Evolutionary conservation across 2,329 filamentous ascomycete species (phyloP).

Genomic region (Monosporascus sp.): DNA sequence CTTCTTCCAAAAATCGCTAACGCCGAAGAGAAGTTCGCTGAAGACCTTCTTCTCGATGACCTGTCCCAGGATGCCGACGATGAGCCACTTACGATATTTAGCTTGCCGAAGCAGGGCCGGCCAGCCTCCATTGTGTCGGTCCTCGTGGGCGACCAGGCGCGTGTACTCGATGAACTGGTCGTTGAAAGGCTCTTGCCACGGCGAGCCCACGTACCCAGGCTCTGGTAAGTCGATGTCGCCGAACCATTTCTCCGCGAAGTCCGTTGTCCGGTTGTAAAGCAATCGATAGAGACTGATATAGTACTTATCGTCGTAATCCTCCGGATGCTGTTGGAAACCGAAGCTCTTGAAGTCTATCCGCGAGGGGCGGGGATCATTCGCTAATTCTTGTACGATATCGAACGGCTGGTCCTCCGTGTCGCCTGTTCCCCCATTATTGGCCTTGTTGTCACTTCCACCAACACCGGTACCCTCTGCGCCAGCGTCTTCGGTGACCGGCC

Average conservation of each 20-base stretch:
- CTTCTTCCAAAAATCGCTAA: conserved; percentile 13
- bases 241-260: conserved; percentile 24
- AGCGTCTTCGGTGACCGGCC: too few species aligned
- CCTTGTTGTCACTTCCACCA: background rate
- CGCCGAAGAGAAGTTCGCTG: conserved; percentile 35
- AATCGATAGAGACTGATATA: conserved; percentile 18
- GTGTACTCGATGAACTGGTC: conserved; percentile 31
- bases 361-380: conserved; percentile 12
- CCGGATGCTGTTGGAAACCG: conserved; percentile 10
- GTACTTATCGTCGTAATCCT: conserved; percentile 19
- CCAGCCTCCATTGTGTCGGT: conserved; percentile 29
- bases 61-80: conserved; percentile 31
- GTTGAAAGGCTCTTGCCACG: conserved; percentile 22
- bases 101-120: conserved; percentile 25
- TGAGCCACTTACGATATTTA: conserved; percentile 27
- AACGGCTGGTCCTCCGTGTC: background rate
- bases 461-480: background rate
- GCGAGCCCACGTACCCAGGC: conserved; percentile 3
- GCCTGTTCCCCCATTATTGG: background rate
- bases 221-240: conserved; percentile 15
- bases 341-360: conserved; percentile 17
- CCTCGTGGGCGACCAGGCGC: conserved; percentile 28
- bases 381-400: conserved; percentile 1
- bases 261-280: conserved; percentile 19
- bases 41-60: conserved; percentile 34